Percentiles rank a stretch among this genome's conserved stretches.
Evolutionary conservation across 2,329 filamentous ascomycete genomes (phyloP).

Genomic region (Magnaporthiopsis incrustans): DNA sequence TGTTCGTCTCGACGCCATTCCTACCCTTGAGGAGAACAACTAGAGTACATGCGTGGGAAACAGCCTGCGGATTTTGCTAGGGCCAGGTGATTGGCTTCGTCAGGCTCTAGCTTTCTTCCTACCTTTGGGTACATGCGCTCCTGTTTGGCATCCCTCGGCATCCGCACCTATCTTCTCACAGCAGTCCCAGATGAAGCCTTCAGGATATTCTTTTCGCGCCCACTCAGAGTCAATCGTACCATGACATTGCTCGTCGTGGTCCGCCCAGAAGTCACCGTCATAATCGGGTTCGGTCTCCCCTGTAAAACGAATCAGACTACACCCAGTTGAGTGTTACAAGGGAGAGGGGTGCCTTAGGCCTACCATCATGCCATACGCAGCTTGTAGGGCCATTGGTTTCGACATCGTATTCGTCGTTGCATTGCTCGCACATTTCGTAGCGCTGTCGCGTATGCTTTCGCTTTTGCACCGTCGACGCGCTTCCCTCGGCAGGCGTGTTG

Average conservation of each 20-base stretch:
- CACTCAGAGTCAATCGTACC: conserved; percentile 19
- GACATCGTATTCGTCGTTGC: not conserved
- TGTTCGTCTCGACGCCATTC: too few relatives aligned
- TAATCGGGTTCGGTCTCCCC: conserved; percentile 18
- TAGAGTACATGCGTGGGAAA: too few relatives aligned
- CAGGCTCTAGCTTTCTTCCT: not conserved
- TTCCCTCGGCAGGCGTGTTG: not conserved
- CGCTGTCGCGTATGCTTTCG: not conserved
- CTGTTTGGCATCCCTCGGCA: not conserved
- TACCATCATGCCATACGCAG: not conserved
- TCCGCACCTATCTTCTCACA: conserved; percentile 14
- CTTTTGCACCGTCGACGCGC: not conserved
- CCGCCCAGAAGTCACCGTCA: conserved; percentile 19
- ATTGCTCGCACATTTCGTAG: not conserved
- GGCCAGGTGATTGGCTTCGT: too few relatives aligned
- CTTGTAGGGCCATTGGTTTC: not conserved
- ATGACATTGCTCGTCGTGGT: conserved; percentile 20
- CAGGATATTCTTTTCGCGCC: conserved; percentile 16
- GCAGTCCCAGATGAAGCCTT: conserved; percentile 23
- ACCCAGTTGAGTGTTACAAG: not conserved
- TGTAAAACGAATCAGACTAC: conserved; percentile 7
- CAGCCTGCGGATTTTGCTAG: too few relatives aligned
- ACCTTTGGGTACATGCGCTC: not conserved
- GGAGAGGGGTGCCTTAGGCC: not conserved
- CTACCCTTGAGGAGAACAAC: too few relatives aligned